phyloP scores from a whole-genome alignment of 2,329 filamentous ascomycete genomes.

The Xylariales sp. region DNA sequence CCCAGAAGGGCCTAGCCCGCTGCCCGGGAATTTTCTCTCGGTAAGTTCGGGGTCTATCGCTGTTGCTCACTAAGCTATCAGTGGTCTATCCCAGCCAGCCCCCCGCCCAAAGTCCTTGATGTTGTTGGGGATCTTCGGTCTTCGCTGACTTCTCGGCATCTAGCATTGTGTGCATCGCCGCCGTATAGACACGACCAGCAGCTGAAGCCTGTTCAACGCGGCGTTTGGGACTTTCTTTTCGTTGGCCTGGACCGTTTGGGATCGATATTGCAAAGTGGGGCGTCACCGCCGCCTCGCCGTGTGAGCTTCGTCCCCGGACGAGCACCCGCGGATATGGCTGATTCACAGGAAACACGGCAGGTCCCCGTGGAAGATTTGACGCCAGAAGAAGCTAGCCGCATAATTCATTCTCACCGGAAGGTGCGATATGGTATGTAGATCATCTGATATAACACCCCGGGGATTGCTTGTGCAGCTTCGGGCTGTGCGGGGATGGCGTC shows the following conservation, averaged over 20 bases:
- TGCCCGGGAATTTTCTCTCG: neutral
- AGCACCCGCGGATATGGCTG: conserved; percentile 22
- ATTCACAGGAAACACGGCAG: conserved; percentile 26
- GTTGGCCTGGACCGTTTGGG: no score
- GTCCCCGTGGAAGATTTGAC: conserved; percentile 52
- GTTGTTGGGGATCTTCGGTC: conserved; percentile 3
- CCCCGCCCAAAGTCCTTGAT: conserved; percentile 1
- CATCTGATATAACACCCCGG: neutral
- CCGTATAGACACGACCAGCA: neutral
- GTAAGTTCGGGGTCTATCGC: conserved; percentile 3
- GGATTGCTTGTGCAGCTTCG: conserved; percentile 3
- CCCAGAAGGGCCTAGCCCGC: no score
- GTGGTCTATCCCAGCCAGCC: conserved; percentile 2
- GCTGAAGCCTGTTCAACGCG: no score
- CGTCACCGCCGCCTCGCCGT: no score
- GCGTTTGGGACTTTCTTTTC: no score
- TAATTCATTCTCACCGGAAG: conserved; percentile 66
- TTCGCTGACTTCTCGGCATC: conserved; percentile 6
- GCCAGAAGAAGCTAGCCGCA: conserved; percentile 62
- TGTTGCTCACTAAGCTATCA: neutral
- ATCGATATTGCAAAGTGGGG: no score
- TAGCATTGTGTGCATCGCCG: neutral
- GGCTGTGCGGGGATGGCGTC: neutral
- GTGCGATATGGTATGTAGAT: conserved; percentile 58
- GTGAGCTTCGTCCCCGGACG: no score